phyloP scores from a whole-genome alignment of 371 early-diverging fungal species.

The Umbelopsis sp. region DNA sequence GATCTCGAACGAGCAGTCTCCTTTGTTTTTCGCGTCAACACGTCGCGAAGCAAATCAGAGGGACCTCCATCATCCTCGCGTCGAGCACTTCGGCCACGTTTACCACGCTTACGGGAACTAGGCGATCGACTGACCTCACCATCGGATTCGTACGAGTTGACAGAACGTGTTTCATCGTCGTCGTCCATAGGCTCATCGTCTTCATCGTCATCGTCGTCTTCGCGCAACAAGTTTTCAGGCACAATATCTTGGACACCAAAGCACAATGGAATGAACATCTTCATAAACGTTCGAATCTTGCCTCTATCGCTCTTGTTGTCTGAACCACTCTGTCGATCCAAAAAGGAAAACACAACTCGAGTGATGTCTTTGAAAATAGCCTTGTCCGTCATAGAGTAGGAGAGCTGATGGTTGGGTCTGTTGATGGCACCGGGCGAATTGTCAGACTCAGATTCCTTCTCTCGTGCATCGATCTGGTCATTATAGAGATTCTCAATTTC shows the following conservation, averaged over 20 bases:
- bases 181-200: slow-evolving; percentile 42
- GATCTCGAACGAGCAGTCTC: background rate
- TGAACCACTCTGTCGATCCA: slow-evolving; percentile 58
- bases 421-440: slow-evolving; percentile 34
- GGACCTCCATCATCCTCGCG: slow-evolving; percentile 46
- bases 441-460: slow-evolving; percentile 19
- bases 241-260: slow-evolving; percentile 61
- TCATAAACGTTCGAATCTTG: slow-evolving; percentile 75
- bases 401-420: slow-evolving; percentile 61
- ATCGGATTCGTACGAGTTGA: slow-evolving; percentile 45
- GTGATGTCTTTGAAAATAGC: slow-evolving; percentile 69
- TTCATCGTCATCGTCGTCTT: slow-evolving; percentile 37
- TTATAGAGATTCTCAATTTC: slow-evolving; percentile 77
- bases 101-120: slow-evolving; percentile 22
- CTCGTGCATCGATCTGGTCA: slow-evolving; percentile 41
- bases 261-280: slow-evolving; percentile 73
- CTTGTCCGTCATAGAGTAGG: slow-evolving; percentile 61
- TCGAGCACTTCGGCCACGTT: slow-evolving; percentile 26
- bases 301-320: slow-evolving; percentile 64
- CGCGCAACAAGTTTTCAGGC: slow-evolving; percentile 33
- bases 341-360: slow-evolving; percentile 58
- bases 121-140: slow-evolving; percentile 38
- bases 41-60: slow-evolving; percentile 45
- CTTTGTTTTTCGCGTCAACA: slow-evolving; percentile 31
- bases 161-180: slow-evolving; percentile 40